phyloP scores from a whole-genome alignment of 2,329 filamentous ascomycete genomes.

The Cytospora mali region DNA sequence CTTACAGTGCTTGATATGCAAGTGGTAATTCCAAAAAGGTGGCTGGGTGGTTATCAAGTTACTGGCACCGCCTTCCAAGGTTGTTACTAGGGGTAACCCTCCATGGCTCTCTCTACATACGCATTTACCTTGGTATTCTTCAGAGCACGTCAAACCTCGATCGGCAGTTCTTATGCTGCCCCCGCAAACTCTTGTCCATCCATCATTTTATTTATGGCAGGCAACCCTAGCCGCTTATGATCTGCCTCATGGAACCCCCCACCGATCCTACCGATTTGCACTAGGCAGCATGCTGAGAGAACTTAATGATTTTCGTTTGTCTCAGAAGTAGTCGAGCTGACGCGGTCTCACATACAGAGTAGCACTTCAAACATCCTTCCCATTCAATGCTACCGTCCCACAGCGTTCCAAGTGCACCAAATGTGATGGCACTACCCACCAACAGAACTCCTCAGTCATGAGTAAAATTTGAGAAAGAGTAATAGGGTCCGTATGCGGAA shows the following conservation, averaged over 20 bases:
- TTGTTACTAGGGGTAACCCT: too few species aligned
- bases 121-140: too few species aligned
- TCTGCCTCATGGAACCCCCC: not conserved
- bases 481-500: not conserved
- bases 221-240: not conserved
- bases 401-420: not conserved
- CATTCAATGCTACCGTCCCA: not conserved
- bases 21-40: too few species aligned
- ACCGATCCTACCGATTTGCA: not conserved
- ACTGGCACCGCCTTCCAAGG: not conserved
- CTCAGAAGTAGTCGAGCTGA: constrained; percentile 12
- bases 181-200: not conserved
- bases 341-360: too few species aligned
- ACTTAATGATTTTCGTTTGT: not conserved
- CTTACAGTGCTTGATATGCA: too few species aligned
- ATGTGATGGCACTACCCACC: too few species aligned
- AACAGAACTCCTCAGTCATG: too few species aligned
- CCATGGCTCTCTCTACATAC: too few species aligned
- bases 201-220: not conserved
- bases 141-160: too few species aligned
- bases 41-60: too few species aligned
- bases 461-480: not conserved
- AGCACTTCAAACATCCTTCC: constrained; percentile 12
- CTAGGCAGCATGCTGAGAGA: not conserved
- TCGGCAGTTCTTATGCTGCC: too few species aligned